Base-by-base conservation (phyloP, 179 eudicot genomes). In the Vitellaria paradoxa region DNA sequence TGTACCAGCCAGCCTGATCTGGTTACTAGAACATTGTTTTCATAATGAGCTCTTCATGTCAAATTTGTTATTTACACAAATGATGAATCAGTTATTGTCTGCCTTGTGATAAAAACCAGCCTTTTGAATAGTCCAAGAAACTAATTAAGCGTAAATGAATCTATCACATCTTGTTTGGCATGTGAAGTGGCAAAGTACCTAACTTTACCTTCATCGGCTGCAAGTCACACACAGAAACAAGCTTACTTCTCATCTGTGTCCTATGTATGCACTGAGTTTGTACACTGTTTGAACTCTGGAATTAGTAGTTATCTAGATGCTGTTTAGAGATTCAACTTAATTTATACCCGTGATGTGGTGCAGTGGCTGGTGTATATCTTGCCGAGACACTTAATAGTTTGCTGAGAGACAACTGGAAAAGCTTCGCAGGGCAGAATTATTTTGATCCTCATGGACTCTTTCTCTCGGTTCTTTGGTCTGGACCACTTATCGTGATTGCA, bases 391-490 rank as follows among this genome's bases (percentile, higher is more conserved):
- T 94, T 23, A 94, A 94, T 62, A 81, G 45, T 73, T n/a, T 89
- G 49, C 86, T 92, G 63, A 86, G 91, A 65, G 57, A 77, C 56
- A 87, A 88, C 82, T 94, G 98, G 98, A 74, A 84, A 85, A 89
- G 84, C 78, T 91, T 94, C 89, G 89, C 97, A 0, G 81, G 91
- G 77, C 96, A 94, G 84, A 94, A 94, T 82, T 94, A 94, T 78
- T 94, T 94, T 40, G 98, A 94, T 63, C 80, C 86, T 1, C 90
- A 88, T 4, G 97, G 98, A 52, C 15, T 92, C 26, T 92, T 94
- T 68, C 87, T 94, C 69, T 92, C 96, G 11, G 91, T 91, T 7
- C 85, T 94, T 49, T 94, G 98, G 98, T 94, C 96, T 23, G 97
- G 92, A 42, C 97, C 98, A 20, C 94, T 94, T 76, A 85, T 94